Evolutionary conservation across 2,329 filamentous ascomycete genomes (phyloP), one percentile per base, ranked within the genome.

Genomic region (Trichoderma hamatum): DNA sequence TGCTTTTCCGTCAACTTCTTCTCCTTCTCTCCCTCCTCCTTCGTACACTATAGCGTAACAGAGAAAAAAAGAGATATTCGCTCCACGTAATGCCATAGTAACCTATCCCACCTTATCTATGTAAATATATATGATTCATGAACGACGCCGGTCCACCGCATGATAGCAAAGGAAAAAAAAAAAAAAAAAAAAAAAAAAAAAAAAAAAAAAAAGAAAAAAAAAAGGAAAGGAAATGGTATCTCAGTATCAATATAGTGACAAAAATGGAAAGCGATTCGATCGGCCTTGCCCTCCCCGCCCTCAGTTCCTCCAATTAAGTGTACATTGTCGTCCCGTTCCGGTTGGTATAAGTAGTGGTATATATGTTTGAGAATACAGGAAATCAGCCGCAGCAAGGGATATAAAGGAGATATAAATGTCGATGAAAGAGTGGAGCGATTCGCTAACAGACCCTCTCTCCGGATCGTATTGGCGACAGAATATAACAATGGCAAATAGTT

Each of bases 261-360:
- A 71, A 64, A 70, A 67, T 54, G 46, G 59, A 64, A 70, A 49
- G 58, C 46, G 39, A 66, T 26, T 61, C 39, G 49, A 61, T 34
- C 46, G 39, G 14, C 43, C 58, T 49, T 24, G 46, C 46, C 56
- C 39, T 43, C 36, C 32, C 51, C 24, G 32, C 30, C 66, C 28
- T 67, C 39, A 39, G 49, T 61, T 39, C 64, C 67, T 46, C 59
- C 59, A 71, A 72, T 72, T 70, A 72, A 61, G 59, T 70, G 58
- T 72, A 72, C 69, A 72, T 71, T 72, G 71, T 67, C 68, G 65
- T 70, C 64, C 64, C 58, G 49, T 28, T 46, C 64, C 26, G 26
- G 58, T 59, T 60, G 51, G 56, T 56, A 67, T 68, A 65, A 61
- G 32, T 69, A 52, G 46, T 69, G 55, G 46, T 51, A 54, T 68